Conservation (phyloP, 257 asterid genomes). For the Datura wrightii region DNA sequence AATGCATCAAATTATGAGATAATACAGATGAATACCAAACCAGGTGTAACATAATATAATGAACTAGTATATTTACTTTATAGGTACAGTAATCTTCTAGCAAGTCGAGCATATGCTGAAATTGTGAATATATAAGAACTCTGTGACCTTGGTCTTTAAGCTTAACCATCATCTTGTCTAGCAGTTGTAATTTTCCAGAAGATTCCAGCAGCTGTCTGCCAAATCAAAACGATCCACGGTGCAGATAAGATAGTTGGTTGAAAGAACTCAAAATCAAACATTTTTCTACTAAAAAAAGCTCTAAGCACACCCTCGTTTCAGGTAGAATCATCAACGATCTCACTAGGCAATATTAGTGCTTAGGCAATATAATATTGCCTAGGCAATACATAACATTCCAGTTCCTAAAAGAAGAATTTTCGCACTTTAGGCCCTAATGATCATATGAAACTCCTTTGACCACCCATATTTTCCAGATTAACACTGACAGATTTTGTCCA, state of each 20-base stretch:
- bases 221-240: slow-evolving; percentile 31
- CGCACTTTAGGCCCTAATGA: not conserved
- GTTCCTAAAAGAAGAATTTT: not conserved
- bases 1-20: slow-evolving; percentile 27
- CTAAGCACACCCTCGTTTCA: not conserved
- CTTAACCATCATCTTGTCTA: slow-evolving; percentile 98
- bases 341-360: slow-evolving; percentile 24
- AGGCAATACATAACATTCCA: slow-evolving; percentile 20
- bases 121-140: slow-evolving; percentile 89
- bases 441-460: slow-evolving; percentile 12
- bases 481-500: slow-evolving; percentile 8
- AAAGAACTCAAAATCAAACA: not conserved
- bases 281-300: slow-evolving; percentile 4
- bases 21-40: not conserved
- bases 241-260: not conserved
- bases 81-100: slow-evolving; percentile 94
- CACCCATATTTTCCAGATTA: not conserved
- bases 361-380: not conserved
- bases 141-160: slow-evolving; percentile 98
- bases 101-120: slow-evolving; percentile 96
- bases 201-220: slow-evolving; percentile 86
- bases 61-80: slow-evolving; percentile 53
- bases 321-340: slow-evolving; percentile 17
- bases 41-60: not conserved
- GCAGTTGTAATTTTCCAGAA: slow-evolving; percentile 92